Evolutionary conservation across 805 yeast genomes (phyloP), one percentile per base, ranked within the genome.

Genomic region (Tetrapisispora fleetii): DNA sequence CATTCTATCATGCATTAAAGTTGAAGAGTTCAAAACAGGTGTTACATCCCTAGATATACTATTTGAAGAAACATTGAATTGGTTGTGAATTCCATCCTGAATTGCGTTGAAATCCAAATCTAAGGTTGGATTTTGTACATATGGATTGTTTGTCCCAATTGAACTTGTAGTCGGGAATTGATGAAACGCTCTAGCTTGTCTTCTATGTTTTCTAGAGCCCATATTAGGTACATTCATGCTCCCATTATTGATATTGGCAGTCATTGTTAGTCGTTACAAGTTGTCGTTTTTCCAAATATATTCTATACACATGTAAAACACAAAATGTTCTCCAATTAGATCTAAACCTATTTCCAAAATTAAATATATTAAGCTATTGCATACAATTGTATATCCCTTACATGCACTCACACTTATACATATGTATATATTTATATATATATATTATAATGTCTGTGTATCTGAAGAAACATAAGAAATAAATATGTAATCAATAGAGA

Each of bases 171-270:
- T 9, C 2, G 47, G 36, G 3, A 62, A 51, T 17, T 55, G 50
- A 45, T 62, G 67, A 38, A 48, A 63, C 10, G 63, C 67, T 40
- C 68, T 58, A 24, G 55, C 50, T 35, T 67, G 67, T 49, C 65
- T 60, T 47, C 54, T 59, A 35, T 50, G 46, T 45, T 57, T 63
- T 40, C 49, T 60, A 47, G 56, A 28, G 54, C 61, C 48, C 59
- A 48, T 51, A 30, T 58, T 46, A 40, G 50, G 53, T 22, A 64
- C 59, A 17, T 57, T 47, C 27, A 53, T 51, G 33, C 52, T 48
- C 24, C 51, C 48, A 35, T 60, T 44, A 16, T 48, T 52, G 22
- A 54, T 57, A 35, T 54, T 53, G 1, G 54, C 46, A 57, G 52
- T 54, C 17, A n/a, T 40, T 14, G 24, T 24, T 16, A 19, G 3